Base-by-base conservation (phyloP, 2,329 filamentous ascomycete species). In the Colletotrichum sojae region DNA sequence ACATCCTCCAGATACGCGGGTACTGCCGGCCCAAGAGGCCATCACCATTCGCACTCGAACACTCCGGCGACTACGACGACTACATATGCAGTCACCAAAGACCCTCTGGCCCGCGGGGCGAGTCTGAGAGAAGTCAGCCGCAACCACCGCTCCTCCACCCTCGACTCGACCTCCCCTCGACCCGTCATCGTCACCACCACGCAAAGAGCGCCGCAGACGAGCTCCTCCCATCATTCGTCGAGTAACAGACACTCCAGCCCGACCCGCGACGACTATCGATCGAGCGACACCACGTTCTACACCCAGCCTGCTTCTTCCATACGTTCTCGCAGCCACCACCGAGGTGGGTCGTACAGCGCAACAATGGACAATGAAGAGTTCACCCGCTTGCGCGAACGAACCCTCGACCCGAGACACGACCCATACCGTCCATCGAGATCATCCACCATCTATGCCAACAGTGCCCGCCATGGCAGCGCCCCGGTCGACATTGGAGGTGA, bases 181-280 rank as follows among this genome's bases (percentile, higher is more conserved):
- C 85, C 88, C 62, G 84, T 89, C 73, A 86, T 89, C 66, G 83
- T 90, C 71, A 90, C 87, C 20, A 88, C 87, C 5, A 84, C 83
- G 31, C 82, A 86, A 66, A 46, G 67, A n/a, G 77, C 79, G 36
- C 77, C 82, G 31, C 83, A 85, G 54, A 77, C 76, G 22, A 76
- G 79, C n/a, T 75, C 82, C 27, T 55, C 78, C 80, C 40, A 78
- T 78, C 62, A 72, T 72, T 64, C 78, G 12, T 67, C 69, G 13
- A 76, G 74, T 43, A 76, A 74, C 53, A 76, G 77, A 52, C 77
- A 80, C 49, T 75, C 75, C 56, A 90, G 87, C 73, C 88, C 88
- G 18, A 75, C 81, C 55, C 79, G 85, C 71, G 86, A 89, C 63
- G 78, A 85, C 5, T 85, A 87, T 76, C 83, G 86, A 53, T 78